Evolutionary conservation across 2,329 filamentous ascomycete genomes (phyloP), one percentile per base, ranked within the genome.

Genomic region (Exophiala mesophila): DNA sequence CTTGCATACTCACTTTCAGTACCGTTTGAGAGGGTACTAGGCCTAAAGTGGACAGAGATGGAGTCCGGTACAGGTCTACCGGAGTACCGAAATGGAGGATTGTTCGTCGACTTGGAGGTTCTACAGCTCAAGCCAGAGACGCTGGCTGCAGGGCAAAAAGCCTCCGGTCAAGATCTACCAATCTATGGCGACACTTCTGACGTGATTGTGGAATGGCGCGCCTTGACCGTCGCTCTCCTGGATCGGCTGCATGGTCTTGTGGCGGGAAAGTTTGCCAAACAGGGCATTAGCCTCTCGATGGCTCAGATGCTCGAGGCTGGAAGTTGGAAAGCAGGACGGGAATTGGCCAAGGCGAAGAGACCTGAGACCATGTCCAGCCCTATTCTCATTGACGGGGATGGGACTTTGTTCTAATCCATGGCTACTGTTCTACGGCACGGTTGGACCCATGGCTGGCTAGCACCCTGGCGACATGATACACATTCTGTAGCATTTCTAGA

Each of bases 1-100:
- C 81, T 96, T 42, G 87, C 85, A 36, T 95, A 95, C 66, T 94
- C 88, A 2, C 76, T 96, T 42, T 94, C 94, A 85, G 83, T 88
- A 17, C 88, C 88, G 0, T 94, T 95, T 83, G 78, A 82, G 42
- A 85, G 80, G 52, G 65, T 94, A 16, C 79, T 94, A 56, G 78
- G 83, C 44, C 81, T 94, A 45, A 80, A 88, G 53, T 92, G 92
- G 62, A 80, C 83, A 3, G 87, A 88, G 31, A 78, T 80, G 2
- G 85, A 94, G 48, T 74, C 94, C 5, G 73, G 94, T 52, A 96
- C 89, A 1, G 89, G 88, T 16, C 71, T 96, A 3, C 88, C 89
- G 0, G 89, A 96, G 61, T 96, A 96, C 62, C 80, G 89, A 44
- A 96, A 96, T 56, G 89, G 89, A 31, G 89, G 89, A 9, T 72